Conservation (phyloP, 495 filamentous ascomycete genomes). For the Aspergillus sparsus region DNA sequence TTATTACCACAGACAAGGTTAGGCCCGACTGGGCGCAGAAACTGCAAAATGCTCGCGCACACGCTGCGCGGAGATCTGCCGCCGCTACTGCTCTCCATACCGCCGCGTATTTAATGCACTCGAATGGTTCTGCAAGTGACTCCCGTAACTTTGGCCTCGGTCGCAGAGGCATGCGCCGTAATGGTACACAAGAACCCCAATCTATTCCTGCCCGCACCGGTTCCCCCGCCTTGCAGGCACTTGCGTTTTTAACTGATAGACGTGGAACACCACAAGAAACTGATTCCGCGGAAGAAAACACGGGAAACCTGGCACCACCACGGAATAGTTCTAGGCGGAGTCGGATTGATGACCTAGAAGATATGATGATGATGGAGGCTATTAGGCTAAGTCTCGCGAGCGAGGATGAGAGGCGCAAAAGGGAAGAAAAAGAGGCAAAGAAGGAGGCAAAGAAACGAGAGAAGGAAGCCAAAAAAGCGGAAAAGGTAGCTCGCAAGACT, state of each 20-base stretch:
- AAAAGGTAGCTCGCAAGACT: conserved; percentile 63
- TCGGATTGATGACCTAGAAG: conserved; percentile 85
- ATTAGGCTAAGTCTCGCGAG: conserved; percentile 84
- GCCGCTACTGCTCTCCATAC: conserved; percentile 94
- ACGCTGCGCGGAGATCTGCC: conserved; percentile 82
- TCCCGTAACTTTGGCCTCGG: conserved; percentile 50
- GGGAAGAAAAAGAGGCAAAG: conserved; percentile 74
- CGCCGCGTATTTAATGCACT: conserved; percentile 88
- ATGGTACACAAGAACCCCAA: conserved; percentile 33
- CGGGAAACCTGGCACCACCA: conserved; percentile 47
- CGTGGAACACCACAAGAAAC: conserved; percentile 37
- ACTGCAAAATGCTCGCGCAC: conserved; percentile 77
- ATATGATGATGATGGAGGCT: conserved; percentile 98
- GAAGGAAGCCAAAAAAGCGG: conserved; percentile 78
- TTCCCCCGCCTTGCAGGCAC: conserved; percentile 51
- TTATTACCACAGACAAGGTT: conserved; percentile 88
- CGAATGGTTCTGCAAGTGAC: conserved; percentile 50
- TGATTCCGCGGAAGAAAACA: conserved; percentile 45
- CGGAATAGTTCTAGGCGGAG: conserved; percentile 62
- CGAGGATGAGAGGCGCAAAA: conserved; percentile 84
- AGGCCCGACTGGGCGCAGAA: conserved; percentile 95
- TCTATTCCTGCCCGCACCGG: conserved; percentile 38
- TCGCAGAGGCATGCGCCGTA: conserved; percentile 47
- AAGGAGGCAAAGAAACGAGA: conserved; percentile 83
- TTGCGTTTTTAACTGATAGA: conserved; percentile 54